Conservation (phyloP, 768 basidiomycete genomes). For the Glaciozyma antarctica region DNA sequence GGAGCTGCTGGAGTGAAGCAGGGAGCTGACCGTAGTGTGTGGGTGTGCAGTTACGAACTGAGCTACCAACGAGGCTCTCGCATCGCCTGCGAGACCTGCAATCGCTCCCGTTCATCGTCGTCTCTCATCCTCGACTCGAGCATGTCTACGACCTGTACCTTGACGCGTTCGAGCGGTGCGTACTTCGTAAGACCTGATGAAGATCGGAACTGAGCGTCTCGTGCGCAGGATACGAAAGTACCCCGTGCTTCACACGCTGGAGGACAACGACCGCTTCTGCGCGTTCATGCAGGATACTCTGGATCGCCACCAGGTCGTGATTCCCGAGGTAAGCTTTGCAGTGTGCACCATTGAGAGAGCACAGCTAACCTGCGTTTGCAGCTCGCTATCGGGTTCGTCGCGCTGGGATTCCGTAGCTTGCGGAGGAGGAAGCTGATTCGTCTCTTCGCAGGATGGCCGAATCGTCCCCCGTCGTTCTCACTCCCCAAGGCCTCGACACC, state of each 20-base stretch:
- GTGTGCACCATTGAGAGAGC: no score
- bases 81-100: conserved; percentile 82
- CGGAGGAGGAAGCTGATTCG: conserved; percentile 33
- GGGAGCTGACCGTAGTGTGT: neutral
- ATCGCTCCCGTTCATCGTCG: conserved; percentile 71
- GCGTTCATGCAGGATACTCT: conserved; percentile 56
- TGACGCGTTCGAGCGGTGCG: conserved; percentile 73
- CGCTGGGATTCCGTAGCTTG: conserved; percentile 54
- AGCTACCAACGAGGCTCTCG: conserved; percentile 76
- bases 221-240: conserved; percentile 56
- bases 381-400: conserved; percentile 1
- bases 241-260: conserved; percentile 59
- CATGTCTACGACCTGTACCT: conserved; percentile 83
- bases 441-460: conserved; percentile 71
- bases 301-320: conserved; percentile 58
- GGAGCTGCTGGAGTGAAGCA: neutral
- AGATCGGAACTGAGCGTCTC: no score
- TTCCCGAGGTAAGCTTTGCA: neutral
- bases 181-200: neutral
- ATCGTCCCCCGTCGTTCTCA: conserved; percentile 67
- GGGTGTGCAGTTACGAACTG: conserved; percentile 57
- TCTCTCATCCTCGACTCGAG: conserved; percentile 71
- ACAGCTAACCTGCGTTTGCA: no score
- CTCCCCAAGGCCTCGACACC: conserved; percentile 67
- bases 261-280: conserved; percentile 73